These are phyloP conservation scores for Torulaspora franciscae DNA, from an alignment of 805 yeast genomes.

Conservation along the genomic window DNA sequence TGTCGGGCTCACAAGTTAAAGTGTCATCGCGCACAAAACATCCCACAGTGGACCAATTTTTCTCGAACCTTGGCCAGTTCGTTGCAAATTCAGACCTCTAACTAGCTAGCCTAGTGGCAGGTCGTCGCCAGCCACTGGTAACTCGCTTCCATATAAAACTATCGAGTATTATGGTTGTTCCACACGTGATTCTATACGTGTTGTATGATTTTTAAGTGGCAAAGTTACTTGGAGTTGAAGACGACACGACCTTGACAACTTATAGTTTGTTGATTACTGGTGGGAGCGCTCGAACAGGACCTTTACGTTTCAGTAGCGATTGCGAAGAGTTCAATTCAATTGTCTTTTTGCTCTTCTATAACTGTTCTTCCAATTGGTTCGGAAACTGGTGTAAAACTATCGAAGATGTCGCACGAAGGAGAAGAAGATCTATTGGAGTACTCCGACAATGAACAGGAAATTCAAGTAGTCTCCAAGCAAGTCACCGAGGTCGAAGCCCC, in stretches of 20 bases:
- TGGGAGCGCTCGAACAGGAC: neutral
- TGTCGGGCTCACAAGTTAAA: no score
- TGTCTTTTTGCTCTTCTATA: neutral
- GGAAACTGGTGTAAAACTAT: neutral
- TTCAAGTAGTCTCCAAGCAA: constrained; percentile 54
- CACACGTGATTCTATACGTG: neutral
- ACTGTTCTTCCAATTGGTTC: constrained; percentile 1
- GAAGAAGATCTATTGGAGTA: constrained; percentile 99
- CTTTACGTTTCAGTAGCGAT: neutral
- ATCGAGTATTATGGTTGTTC: neutral
- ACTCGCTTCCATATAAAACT: neutral
- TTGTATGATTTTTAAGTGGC: neutral
- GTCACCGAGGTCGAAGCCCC: constrained; percentile 31
- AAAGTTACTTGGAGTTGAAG: constrained; percentile 4
- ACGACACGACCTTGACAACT: constrained; percentile 6
- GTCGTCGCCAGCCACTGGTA: no score
- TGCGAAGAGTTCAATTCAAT: neutral
- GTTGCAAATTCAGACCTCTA: no score
- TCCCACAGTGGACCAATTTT: no score
- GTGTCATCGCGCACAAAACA: no score
- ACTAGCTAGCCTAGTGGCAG: no score
- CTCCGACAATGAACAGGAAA: constrained; percentile 96
- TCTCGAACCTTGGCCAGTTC: no score
- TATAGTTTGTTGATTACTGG: neutral
- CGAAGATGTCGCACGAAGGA: constrained; percentile 82